phyloP scores from a whole-genome alignment of 345 rosid species.

The Salix exigua region DNA sequence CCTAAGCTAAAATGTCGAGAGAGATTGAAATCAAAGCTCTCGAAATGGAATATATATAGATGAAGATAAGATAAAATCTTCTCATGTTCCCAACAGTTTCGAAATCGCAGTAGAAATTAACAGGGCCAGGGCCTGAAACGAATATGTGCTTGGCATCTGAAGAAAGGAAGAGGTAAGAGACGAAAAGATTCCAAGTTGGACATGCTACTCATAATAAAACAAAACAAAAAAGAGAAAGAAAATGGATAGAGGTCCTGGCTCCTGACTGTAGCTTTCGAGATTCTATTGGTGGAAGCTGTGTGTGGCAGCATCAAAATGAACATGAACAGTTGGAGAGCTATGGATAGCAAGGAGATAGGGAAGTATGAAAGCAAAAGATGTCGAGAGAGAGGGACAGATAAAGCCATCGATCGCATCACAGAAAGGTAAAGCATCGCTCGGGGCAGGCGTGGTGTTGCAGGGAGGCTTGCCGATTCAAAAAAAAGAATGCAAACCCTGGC shows the following conservation, averaged over 20 bases:
- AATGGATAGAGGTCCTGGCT: neutral
- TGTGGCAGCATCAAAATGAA: neutral
- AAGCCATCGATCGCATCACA: constrained; percentile 38
- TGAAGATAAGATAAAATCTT: too few relatives aligned
- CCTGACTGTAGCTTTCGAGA: neutral
- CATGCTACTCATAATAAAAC: neutral
- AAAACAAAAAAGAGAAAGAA: neutral
- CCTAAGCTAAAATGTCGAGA: neutral
- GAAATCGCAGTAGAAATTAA: neutral
- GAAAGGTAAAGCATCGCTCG: constrained; percentile 56
- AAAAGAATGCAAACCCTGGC: constrained; percentile 17
- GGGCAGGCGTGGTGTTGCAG: constrained; percentile 66
- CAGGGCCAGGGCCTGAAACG: neutral
- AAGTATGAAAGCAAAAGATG: constrained; percentile 16
- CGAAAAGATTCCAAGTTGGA: neutral
- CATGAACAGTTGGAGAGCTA: constrained; percentile 3
- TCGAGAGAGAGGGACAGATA: constrained; percentile 9
- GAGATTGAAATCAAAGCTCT: neutral
- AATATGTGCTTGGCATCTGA: neutral
- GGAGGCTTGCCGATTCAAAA: constrained; percentile 27
- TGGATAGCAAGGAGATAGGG: neutral
- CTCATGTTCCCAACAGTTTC: neutral
- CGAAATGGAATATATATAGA: neutral
- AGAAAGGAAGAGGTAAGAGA: neutral
- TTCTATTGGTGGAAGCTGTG: constrained; percentile 19